Conservation (phyloP, 2,329 filamentous ascomycete species). For the Raffaelea arxii region DNA sequence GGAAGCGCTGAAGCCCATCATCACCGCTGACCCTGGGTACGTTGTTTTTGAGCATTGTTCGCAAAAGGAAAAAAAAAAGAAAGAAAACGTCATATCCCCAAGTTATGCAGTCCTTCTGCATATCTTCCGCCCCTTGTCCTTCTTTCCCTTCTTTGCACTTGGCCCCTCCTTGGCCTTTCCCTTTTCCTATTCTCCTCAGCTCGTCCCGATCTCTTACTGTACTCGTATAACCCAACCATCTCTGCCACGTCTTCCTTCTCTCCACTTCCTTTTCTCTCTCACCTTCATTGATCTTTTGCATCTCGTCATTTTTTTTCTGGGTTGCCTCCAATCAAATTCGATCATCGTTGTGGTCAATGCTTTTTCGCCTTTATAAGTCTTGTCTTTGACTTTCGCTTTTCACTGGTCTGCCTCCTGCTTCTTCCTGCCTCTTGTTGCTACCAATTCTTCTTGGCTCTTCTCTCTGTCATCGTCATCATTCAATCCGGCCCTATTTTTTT, state of each 20-base stretch:
- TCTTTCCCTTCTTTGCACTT: neutral
- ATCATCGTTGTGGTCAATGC: no score
- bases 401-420: neutral
- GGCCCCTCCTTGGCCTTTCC: neutral
- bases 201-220: no score
- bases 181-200: neutral
- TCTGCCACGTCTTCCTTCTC: no score
- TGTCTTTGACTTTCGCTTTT: neutral
- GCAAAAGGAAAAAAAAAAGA: no score
- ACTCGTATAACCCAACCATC: no score
- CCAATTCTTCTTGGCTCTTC: neutral
- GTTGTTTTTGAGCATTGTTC: neutral
- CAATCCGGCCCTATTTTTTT: neutral
- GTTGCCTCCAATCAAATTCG: no score
- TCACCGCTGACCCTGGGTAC: slow-evolving; percentile 48
- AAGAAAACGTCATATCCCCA: no score
- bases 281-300: no score
- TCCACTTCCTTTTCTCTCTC: neutral
- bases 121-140: neutral
- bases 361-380: neutral
- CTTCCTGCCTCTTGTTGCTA: neutral
- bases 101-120: neutral
- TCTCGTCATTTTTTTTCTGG: no score
- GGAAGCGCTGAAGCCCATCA: slow-evolving; percentile 64
- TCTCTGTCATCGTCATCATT: neutral